Conservation (phyloP, 768 basidiomycete genomes). For the Pleurotus djamor region DNA sequence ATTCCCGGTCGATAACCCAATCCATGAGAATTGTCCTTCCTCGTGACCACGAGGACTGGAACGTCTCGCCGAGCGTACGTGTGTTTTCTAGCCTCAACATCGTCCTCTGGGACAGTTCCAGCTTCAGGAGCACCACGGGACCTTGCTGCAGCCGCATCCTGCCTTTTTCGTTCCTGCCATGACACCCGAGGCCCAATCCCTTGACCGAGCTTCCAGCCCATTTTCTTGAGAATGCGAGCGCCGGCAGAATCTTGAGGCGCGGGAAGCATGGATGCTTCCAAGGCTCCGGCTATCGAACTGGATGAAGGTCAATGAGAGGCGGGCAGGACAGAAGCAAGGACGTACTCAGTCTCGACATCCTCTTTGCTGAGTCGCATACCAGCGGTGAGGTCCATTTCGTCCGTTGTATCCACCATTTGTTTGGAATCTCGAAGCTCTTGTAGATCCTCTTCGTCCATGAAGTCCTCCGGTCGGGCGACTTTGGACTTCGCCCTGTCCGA, state of each 20-base stretch:
- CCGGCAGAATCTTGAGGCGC: constrained; percentile 80
- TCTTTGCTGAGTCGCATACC: constrained; percentile 38
- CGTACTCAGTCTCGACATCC: constrained; percentile 57
- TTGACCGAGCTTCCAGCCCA: constrained; percentile 94
- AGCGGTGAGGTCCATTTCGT: constrained; percentile 71
- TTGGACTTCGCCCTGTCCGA: constrained; percentile 66
- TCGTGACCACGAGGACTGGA: constrained; percentile 52
- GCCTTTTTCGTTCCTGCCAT: constrained; percentile 67
- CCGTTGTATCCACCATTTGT: constrained; percentile 74
- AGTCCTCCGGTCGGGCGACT: constrained; percentile 78
- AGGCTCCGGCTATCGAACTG: constrained; percentile 43
- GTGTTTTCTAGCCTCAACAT: constrained; percentile 86
- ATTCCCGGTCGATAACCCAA: constrained; percentile 75
- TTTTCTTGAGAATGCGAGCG: constrained; percentile 84
- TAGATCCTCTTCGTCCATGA: constrained; percentile 99
- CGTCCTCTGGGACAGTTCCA: constrained; percentile 48
- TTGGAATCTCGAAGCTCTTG: constrained; percentile 75
- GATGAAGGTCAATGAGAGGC: not conserved
- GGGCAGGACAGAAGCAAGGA: constrained; percentile 8
- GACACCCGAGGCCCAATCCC: constrained; percentile 91
- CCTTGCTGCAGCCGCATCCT: constrained; percentile 53
- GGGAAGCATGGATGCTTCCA: constrained; percentile 68
- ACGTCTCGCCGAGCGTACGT: constrained; percentile 84
- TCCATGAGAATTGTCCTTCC: constrained; percentile 80
- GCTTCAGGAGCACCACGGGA: constrained; percentile 26